Evolutionary conservation across 2,329 filamentous ascomycete genomes (phyloP).

Genomic region (Fusarium mexicanum): DNA sequence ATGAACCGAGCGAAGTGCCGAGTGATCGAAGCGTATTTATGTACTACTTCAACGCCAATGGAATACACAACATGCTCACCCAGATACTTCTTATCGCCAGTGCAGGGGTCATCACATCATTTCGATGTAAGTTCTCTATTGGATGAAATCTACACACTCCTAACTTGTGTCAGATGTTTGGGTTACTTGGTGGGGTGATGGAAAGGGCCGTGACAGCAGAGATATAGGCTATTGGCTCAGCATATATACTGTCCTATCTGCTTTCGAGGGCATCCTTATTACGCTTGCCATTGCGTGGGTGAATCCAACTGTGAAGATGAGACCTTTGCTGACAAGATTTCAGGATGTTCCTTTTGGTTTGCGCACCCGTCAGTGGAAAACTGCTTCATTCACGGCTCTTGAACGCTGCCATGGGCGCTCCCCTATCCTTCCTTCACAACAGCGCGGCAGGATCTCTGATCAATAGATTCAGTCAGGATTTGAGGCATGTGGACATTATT

Average conservation of each 20-base stretch:
- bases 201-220: slow-evolving; percentile 36
- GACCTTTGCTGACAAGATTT: slow-evolving; percentile 1
- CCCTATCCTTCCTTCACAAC: slow-evolving; percentile 43
- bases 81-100: slow-evolving; percentile 23
- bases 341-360: slow-evolving; percentile 41
- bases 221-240: slow-evolving; percentile 46
- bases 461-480: slow-evolving; percentile 55
- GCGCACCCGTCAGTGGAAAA: slow-evolving; percentile 40
- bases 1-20: neutral
- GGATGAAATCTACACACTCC: neutral
- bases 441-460: slow-evolving; percentile 43
- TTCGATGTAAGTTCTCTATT: slow-evolving; percentile 37
- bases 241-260: slow-evolving; percentile 40
- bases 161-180: slow-evolving; percentile 37
- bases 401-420: slow-evolving; percentile 41
- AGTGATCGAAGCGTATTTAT: slow-evolving; percentile 44
- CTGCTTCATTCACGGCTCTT: slow-evolving; percentile 39
- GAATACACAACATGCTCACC: slow-evolving; percentile 31
- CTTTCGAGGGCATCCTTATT: slow-evolving; percentile 37
- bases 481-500: slow-evolving; percentile 52
- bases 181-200: slow-evolving; percentile 47
- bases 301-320: rapidly evolving
- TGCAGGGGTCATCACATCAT: slow-evolving; percentile 33
- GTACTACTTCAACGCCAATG: slow-evolving; percentile 43
- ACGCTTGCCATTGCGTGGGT: slow-evolving; percentile 43